These are phyloP conservation scores for Corymbia calophylla DNA, from an alignment of 441 rosid species.

Conservation along the genomic window DNA sequence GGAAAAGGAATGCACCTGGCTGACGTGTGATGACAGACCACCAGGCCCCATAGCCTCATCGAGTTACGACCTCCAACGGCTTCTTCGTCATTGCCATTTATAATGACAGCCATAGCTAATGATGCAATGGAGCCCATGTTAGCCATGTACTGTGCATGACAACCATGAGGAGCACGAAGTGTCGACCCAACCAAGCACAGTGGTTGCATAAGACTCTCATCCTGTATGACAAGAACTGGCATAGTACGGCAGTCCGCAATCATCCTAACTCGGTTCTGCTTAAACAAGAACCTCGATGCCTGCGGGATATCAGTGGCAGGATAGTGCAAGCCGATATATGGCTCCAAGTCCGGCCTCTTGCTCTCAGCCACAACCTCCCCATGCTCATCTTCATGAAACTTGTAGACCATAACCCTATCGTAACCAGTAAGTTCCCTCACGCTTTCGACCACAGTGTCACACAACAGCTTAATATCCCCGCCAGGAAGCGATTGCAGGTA, in stretches of 20 bases:
- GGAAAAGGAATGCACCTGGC: slow-evolving; percentile 86
- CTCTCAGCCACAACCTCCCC: slow-evolving; percentile 93
- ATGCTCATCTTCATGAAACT: slow-evolving; percentile 94
- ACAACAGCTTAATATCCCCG: slow-evolving; percentile 76
- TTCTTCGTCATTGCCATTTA: slow-evolving; percentile 77
- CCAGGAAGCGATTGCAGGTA: slow-evolving; percentile 86
- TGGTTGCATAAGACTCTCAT: slow-evolving; percentile 74
- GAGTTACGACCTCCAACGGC: slow-evolving; percentile 52
- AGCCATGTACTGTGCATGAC: slow-evolving; percentile 96
- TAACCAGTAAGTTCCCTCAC: slow-evolving; percentile 83
- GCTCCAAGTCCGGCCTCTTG: slow-evolving; percentile 71
- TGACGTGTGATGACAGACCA: slow-evolving; percentile 96
- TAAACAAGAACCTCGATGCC: slow-evolving; percentile 88
- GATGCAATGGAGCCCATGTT: slow-evolving; percentile 95
- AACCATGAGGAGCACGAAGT: slow-evolving; percentile 90
- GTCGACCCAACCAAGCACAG: slow-evolving; percentile 94
- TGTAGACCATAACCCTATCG: slow-evolving; percentile 93
- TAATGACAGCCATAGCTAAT: slow-evolving; percentile 82
- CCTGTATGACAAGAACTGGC: slow-evolving; percentile 58
- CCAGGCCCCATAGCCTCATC: slow-evolving; percentile 93
- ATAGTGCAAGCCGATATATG: slow-evolving; percentile 87
- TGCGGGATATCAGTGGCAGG: slow-evolving; percentile 97
- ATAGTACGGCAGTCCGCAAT: slow-evolving; percentile 79
- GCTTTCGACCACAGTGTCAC: slow-evolving; percentile 84
- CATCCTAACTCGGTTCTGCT: slow-evolving; percentile 93